Evolutionary conservation across 2,329 filamentous ascomycete genomes (phyloP), one percentile per base, ranked within the genome.

Genomic region (Mycogone perniciosa): DNA sequence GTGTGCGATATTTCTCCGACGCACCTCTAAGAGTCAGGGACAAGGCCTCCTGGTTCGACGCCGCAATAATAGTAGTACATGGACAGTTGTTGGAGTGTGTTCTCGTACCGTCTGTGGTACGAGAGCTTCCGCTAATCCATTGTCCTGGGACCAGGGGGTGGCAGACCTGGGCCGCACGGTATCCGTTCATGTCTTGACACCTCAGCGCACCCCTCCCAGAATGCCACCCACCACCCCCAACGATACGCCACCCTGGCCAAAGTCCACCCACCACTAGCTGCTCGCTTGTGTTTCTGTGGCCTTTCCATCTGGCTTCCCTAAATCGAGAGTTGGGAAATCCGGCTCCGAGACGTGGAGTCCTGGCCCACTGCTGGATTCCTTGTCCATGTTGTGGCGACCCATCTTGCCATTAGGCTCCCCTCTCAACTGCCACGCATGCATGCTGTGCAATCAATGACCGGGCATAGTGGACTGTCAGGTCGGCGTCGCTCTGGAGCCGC

Each of bases 291-390:
- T 59, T 65, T 66, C 63, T 62, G 54, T 59, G 56, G 59, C 53
- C 57, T 62, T 65, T 65, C 62, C 57, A 60, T 59, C 57, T 55
- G 60, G 53, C 57, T 64, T 64, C 60, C 48, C 51, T 53, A 31
- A 47, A 46, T 51, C 47, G 47, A 50, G 46, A 39, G 42, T 43
- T 51, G 42, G 48, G 57, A 60, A 50, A 44, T 51, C 51, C 51
- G 55, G 44, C 50, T 55, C 48, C 52, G 48, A 52, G 46, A 45
- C 41, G 41, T 48, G 46, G 49, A 40, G 44, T 47, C 41, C 42
- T 30, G 41, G 43, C 38, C 26, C 30, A 10, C 37, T 13, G 31
- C 45, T 42, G 41, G 31, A 42, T 45, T 44, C 50, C 50, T 46
- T 52, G 50, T 41, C 45, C 50, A 37, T 52, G 45, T 30, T 45